A percentile compares a stretch with the other conserved stretches of the same genome.
Evolutionary conservation across 257 asterid species (phyloP).

Genomic region (Euphrasia confusa): DNA sequence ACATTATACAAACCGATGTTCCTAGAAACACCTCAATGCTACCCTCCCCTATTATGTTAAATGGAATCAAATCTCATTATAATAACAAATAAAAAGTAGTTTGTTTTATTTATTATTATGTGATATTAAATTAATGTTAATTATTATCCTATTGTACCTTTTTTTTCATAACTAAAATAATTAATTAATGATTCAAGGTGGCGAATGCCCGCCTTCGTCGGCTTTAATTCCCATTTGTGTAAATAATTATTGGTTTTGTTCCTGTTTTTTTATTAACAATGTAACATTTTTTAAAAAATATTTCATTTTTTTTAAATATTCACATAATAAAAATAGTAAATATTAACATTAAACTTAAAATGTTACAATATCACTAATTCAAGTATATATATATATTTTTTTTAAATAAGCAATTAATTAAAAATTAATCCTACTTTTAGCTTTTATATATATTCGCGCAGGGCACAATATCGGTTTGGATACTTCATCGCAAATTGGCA

Average conservation of each 20-base stretch:
- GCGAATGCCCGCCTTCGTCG: not conserved
- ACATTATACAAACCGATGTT: slow-evolving; percentile 16
- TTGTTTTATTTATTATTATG: not conserved
- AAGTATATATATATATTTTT: too few species aligned
- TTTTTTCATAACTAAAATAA: not conserved
- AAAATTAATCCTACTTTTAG: not conserved
- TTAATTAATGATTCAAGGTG: slow-evolving; percentile 16
- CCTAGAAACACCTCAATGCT: slow-evolving; percentile 16
- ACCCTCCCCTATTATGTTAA: not conserved
- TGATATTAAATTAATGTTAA: slow-evolving; percentile 5
- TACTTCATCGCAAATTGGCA: not conserved
- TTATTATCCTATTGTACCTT: not conserved
- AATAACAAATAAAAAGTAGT: not conserved
- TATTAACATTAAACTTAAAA: too few species aligned
- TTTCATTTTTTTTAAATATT: too few species aligned
- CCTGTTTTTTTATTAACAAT: too few species aligned
- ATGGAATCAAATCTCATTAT: slow-evolving; percentile 18
- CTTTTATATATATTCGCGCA: not conserved
- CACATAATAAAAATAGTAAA: too few species aligned
- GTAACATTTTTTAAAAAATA: too few species aligned
- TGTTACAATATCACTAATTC: too few species aligned
- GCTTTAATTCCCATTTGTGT: not conserved
- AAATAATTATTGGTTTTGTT: too few species aligned
- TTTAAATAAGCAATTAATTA: too few species aligned
- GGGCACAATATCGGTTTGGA: not conserved